Base-by-base conservation (phyloP, 2,329 filamentous ascomycete genomes). In the Epichloe hybrida region DNA sequence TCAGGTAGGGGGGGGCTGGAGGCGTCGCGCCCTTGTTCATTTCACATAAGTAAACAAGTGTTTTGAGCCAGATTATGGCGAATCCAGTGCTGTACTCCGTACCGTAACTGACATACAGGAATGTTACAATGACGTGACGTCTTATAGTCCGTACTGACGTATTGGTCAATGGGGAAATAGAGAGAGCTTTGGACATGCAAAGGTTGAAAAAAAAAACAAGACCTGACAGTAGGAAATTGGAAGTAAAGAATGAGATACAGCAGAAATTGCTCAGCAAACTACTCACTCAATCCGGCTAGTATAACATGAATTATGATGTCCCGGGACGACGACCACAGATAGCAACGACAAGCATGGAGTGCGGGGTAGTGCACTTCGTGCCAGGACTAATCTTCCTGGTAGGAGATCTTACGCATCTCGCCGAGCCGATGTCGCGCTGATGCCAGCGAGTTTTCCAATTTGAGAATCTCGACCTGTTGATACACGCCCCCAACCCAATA, bases 381-480 rank as follows among this genome's bases (percentile, higher is more conserved):
- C n/a, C 5, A 4, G n/a, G 5, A 38, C 42, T 70, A 76, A 38
- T 91, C 85, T 63, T 94, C 87, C 64, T 86, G 85, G 70, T 96
- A 96, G 5, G 86, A 91, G 55, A 95, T 88, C 80, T 96, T 96
- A 65, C 93, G 82, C 93, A 98, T 97, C 76, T 98, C 93, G 56
- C 93, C 91, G 56, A 98, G 72, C 50, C 89, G 77, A 63, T 85
- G 82, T 59, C 91, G 77, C 41, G 93, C 93, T 35, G 86, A 74
- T 8, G 83, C 76, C 39, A 98, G 77, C 31, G 80, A 72, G 62
- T 97, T 98, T 71, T 97, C 90, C 57, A 98, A 77, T 69, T 97
- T 89, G 50, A 97, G 75, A 58, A 98, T 98, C 70, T 98, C 90
- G 64, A 98, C 93, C 89, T 95, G 62, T 49, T 48, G 20, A 43